Conservation (phyloP, 2,329 filamentous ascomycete genomes). For the Trichoderma breve region DNA sequence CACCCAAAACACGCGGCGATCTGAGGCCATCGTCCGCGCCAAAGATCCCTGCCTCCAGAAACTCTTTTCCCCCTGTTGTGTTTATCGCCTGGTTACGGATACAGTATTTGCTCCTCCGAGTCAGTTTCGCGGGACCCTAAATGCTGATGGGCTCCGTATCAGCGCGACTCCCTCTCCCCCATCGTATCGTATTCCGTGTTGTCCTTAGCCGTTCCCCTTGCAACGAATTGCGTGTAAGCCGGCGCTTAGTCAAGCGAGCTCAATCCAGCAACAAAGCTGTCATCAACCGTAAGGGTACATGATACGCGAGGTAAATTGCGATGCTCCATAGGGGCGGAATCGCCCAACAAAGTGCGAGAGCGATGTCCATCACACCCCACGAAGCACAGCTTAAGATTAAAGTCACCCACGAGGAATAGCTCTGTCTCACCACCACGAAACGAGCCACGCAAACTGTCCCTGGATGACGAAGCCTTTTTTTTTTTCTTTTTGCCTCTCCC, state of each 20-base stretch:
- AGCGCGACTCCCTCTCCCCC: not conserved
- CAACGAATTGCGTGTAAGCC: not conserved
- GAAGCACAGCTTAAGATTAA: not conserved
- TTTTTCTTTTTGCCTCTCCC: not conserved
- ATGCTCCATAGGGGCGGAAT: not conserved
- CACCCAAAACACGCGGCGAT: not conserved
- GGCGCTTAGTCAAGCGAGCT: not conserved
- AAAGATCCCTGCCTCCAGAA: not conserved
- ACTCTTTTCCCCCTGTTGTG: not conserved
- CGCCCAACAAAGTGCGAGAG: not conserved
- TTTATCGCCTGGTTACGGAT: not conserved
- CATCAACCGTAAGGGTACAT: not conserved
- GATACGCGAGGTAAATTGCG: not conserved
- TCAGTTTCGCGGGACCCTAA: slow-evolving; percentile 1
- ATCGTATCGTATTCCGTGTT: not conserved
- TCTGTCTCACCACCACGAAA: slow-evolving; percentile 12
- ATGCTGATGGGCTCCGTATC: slow-evolving; percentile 3
- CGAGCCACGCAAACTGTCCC: not conserved
- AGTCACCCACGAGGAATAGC: not conserved
- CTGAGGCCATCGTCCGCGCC: not conserved
- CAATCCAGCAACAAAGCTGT: not conserved
- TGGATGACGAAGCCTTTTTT: not conserved
- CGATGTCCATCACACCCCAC: not conserved
- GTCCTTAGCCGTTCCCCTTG: not conserved
- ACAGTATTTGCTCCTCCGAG: not conserved